These are phyloP conservation scores for Neopestalotiopsis sp. DNA, from an alignment of 2,329 filamentous ascomycete species.

Conservation along the genomic window DNA sequence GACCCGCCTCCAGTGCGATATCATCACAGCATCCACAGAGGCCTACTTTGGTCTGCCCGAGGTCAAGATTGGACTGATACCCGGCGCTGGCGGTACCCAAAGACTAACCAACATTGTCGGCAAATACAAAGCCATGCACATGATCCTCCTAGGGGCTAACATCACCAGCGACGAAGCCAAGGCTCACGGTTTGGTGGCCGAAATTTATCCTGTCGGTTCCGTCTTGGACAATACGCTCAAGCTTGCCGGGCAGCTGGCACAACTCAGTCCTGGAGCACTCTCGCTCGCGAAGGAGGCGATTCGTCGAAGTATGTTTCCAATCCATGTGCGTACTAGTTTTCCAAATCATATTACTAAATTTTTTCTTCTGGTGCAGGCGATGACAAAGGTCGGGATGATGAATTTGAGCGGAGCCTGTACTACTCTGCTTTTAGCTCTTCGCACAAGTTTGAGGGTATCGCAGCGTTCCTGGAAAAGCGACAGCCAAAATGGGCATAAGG, in stretches of 20 bases:
- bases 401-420: slow-evolving; percentile 19
- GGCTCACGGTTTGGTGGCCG: slow-evolving; percentile 45
- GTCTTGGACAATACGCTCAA: slow-evolving; percentile 43
- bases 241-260: slow-evolving; percentile 32
- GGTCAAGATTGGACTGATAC: slow-evolving; percentile 90
- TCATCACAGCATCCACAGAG: slow-evolving; percentile 74
- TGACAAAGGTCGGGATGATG: slow-evolving; percentile 17
- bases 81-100: slow-evolving; percentile 88
- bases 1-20: slow-evolving; percentile 37
- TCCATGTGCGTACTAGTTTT: background rate
- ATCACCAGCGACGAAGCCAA: slow-evolving; percentile 42
- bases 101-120: slow-evolving; percentile 39
- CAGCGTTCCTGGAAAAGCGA: slow-evolving; percentile 20
- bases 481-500: slow-evolving; percentile 14
- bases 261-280: slow-evolving; percentile 8
- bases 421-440: slow-evolving; percentile 19
- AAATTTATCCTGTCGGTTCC: slow-evolving; percentile 37
- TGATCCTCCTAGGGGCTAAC: slow-evolving; percentile 47
- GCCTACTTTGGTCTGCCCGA: slow-evolving; percentile 95
- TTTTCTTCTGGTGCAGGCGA: slow-evolving; percentile 8
- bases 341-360: background rate
- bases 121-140: slow-evolving; percentile 49
- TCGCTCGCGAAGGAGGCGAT: slow-evolving; percentile 26
- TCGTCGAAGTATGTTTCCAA: slow-evolving; percentile 7
- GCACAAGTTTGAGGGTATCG: slow-evolving; percentile 15